Percentiles rank a stretch among this genome's conserved stretches.
These are phyloP conservation scores for Aspergillus udagawae DNA, from an alignment of 2,329 filamentous ascomycete species.

Conservation along the genomic window DNA sequence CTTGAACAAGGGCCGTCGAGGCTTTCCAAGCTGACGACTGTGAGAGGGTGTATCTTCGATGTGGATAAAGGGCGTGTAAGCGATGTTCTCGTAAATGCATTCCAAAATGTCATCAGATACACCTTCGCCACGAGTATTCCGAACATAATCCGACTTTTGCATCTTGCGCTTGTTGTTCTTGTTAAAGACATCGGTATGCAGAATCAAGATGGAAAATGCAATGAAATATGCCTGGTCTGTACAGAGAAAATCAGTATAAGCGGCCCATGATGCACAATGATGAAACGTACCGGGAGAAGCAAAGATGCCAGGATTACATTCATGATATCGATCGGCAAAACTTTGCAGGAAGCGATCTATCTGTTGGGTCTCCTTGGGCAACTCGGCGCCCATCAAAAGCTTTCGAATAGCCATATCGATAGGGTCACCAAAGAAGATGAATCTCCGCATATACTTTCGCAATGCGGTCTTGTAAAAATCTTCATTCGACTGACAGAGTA, in stretches of 20 bases:
- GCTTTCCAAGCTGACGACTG: constrained; percentile 68
- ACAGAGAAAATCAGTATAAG: background rate
- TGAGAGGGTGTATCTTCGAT: constrained; percentile 80
- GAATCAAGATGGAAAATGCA: constrained; percentile 89
- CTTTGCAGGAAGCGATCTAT: constrained; percentile 92
- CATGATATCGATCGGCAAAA: constrained; percentile 94
- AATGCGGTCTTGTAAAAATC: constrained; percentile 77
- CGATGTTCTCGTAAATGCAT: constrained; percentile 98
- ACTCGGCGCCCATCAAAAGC: constrained; percentile 89
- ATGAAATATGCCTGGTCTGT: constrained; percentile 94
- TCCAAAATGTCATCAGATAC: constrained; percentile 91
- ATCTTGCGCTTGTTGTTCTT: constrained; percentile 99
- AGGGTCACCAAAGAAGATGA: constrained; percentile 92
- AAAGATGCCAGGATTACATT: constrained; percentile 97
- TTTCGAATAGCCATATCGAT: constrained; percentile 98
- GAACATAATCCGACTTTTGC: constrained; percentile 92
- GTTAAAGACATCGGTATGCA: constrained; percentile 99
- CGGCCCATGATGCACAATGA: background rate
- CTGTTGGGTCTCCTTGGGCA: constrained; percentile 96
- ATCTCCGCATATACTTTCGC: constrained; percentile 91
- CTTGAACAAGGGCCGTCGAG: constrained; percentile 67
- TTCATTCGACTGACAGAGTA: constrained; percentile 82
- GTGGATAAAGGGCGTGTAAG: constrained; percentile 96
- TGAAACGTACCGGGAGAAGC: constrained; percentile 57
- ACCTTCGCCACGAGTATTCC: constrained; percentile 86